These are phyloP conservation scores for Fusarium caatingaense DNA, from an alignment of 2,329 filamentous ascomycete genomes.

Conservation along the genomic window DNA sequence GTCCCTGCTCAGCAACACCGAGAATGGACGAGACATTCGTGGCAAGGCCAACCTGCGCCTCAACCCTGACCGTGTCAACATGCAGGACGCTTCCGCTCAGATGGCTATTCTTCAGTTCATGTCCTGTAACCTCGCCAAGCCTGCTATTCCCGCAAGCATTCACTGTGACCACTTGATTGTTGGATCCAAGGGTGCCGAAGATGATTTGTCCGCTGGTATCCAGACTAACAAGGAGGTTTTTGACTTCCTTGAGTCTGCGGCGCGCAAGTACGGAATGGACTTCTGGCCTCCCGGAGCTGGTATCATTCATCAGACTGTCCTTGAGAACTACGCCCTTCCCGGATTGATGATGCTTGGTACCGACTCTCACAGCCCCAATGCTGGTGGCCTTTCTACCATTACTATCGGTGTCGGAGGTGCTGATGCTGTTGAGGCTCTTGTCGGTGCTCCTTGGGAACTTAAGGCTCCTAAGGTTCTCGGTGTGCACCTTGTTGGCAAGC, in stretches of 20 bases:
- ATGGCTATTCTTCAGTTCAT: conserved; percentile 99
- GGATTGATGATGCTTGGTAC: conserved; percentile 99
- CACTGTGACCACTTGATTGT: conserved; percentile 99
- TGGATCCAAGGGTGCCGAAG: conserved; percentile 87
- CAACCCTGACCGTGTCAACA: conserved; percentile 96
- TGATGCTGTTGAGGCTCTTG: conserved; percentile 95
- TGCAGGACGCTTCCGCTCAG: conserved; percentile 98
- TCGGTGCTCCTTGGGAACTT: conserved; percentile 96
- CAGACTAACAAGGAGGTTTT: conserved; percentile 96
- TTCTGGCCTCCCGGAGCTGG: conserved; percentile 95
- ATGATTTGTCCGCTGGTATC: conserved; percentile 86
- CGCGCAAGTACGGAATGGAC: conserved; percentile 91
- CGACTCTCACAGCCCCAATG: conserved; percentile 97
- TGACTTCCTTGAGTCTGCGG: conserved; percentile 93
- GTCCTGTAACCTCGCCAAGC: conserved; percentile 89
- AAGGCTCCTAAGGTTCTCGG: conserved; percentile 93
- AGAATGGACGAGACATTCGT: conserved; percentile 85
- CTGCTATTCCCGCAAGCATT: conserved; percentile 95
- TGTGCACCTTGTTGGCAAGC: conserved; percentile 83
- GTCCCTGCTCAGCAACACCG: conserved; percentile 82
- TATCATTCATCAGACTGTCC: conserved; percentile 96
- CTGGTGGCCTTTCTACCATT: conserved; percentile 91
- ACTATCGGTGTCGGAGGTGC: conserved; percentile 98
- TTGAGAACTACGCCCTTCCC: conserved; percentile 98
- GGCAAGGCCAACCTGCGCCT: conserved; percentile 94